Base-by-base conservation (phyloP, 495 filamentous ascomycete species). In the Neohortaea acidophila region DNA sequence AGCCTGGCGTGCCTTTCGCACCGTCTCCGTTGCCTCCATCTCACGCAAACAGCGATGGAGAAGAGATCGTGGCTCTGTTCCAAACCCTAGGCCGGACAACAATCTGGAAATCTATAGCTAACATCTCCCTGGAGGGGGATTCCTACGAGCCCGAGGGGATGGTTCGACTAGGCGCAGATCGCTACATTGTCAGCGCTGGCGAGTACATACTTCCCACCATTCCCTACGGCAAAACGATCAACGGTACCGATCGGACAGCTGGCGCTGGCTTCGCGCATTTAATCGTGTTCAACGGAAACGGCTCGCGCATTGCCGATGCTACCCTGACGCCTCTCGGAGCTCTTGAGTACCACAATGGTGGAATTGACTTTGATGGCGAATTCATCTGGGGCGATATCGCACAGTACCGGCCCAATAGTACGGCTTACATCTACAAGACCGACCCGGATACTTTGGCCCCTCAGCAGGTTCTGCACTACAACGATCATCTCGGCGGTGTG, bases 301-400 rank as follows among this genome's bases (percentile, higher is more conserved):
- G 30, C 19, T 34, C 14, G n/a, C 3, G 33, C 7, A 43, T 37
- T 22, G 33, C 40, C 13, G 33, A 43, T 17, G 40, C 40, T 18
- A 37, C 40, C 6, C 10, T 43, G 10, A 37, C 33, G 14, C 33
- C 18, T 3, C 10, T 20, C 13, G 39, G 33, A 5, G 39, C 33
- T 29, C 17, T 43, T n/a, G 39, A 43, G 34, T 43, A 37, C 21
- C 40, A 37, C 19, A 37, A 43, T 23, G 33, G 25, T 12, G 33
- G 40, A 7, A 36, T 43, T 19, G 33, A 36, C 15, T 36, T 2
- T 5, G 33, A 43, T 31, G 40, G 33, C 13, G 15, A 36, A 19
- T 19, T 29, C 33, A 22, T 43, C 1, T 43, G 40, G 40, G 23
- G 40, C 25, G 28, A 22, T 6, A 36, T 43, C 33, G 40, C 40